phyloP scores from a whole-genome alignment of 768 basidiomycete species.

The Terana coerulea region DNA sequence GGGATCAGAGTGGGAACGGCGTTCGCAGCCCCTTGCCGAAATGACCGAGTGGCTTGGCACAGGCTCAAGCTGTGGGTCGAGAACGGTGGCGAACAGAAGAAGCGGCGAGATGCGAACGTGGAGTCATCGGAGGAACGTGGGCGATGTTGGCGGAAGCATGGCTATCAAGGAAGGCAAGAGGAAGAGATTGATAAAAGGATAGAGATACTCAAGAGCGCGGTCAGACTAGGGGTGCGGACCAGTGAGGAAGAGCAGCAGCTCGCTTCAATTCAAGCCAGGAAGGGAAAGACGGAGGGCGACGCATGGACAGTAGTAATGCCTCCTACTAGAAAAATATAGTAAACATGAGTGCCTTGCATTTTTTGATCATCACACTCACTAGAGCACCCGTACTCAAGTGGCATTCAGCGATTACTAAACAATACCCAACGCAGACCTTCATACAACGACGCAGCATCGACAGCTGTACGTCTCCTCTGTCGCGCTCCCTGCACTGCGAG shows the following conservation, averaged over 20 bases:
- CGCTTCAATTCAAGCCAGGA: no score
- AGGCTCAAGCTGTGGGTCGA: background rate
- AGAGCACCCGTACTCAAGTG: background rate
- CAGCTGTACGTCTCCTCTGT: conserved; percentile 12
- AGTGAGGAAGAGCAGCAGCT: background rate
- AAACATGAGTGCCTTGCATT: no score
- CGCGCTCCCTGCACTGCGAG: background rate
- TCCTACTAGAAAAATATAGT: no score
- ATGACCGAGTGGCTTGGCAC: background rate
- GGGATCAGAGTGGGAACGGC: background rate
- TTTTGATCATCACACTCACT: background rate
- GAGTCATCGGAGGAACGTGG: no score
- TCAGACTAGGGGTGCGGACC: background rate
- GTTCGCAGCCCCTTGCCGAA: background rate
- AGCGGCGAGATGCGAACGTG: no score
- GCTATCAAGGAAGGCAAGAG: no score
- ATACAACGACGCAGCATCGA: conserved; percentile 29
- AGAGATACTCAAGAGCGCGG: background rate
- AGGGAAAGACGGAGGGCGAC: background rate
- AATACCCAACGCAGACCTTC: conserved; percentile 48
- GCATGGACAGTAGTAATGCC: no score
- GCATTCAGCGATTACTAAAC: conserved; percentile 39
- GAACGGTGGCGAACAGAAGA: no score
- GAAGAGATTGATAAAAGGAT: no score
- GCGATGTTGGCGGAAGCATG: no score